A percentile compares a stretch with the other conserved stretches of the same genome.
These are phyloP conservation scores for Candida dajiaensis DNA, from an alignment of 805 yeast species.

Conservation along the genomic window DNA sequence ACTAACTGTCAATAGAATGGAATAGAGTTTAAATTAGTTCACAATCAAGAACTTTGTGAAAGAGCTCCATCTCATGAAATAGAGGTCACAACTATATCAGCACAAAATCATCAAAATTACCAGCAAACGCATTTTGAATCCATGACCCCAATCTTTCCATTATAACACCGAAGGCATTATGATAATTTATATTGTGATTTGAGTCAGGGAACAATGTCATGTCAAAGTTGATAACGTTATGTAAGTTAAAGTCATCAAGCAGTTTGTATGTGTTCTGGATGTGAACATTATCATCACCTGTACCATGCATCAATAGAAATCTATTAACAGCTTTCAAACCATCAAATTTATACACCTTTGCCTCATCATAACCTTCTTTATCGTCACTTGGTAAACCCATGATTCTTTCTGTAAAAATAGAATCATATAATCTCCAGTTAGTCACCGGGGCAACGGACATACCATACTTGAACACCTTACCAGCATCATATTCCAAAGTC, in stretches of 20 bases:
- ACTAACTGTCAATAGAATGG: no score
- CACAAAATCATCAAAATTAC: constrained; percentile 23
- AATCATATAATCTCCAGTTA: constrained; percentile 68
- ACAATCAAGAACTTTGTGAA: no score
- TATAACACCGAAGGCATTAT: constrained; percentile 73
- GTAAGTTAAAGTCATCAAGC: constrained; percentile 49
- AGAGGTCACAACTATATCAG: no score
- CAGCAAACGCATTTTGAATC: constrained; percentile 55
- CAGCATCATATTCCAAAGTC: constrained; percentile 61
- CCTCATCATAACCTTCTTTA: constrained; percentile 39
- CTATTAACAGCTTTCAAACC: constrained; percentile 43
- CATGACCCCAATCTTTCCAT: constrained; percentile 56
- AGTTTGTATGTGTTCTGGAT: constrained; percentile 61
- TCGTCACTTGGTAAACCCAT: constrained; percentile 53
- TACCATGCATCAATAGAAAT: constrained; percentile 72
- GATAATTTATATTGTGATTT: constrained; percentile 74
- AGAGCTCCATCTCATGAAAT: no score
- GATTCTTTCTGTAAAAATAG: constrained; percentile 75
- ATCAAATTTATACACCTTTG: constrained; percentile 37
- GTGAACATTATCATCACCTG: constrained; percentile 83
- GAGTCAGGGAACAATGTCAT: constrained; percentile 89
- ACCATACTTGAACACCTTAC: constrained; percentile 63
- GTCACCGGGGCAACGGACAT: constrained; percentile 86
- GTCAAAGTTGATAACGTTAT: constrained; percentile 68
- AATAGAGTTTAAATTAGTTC: no score